phyloP scores from a whole-genome alignment of 306 rosid species.

The Vigna nakashimae region DNA sequence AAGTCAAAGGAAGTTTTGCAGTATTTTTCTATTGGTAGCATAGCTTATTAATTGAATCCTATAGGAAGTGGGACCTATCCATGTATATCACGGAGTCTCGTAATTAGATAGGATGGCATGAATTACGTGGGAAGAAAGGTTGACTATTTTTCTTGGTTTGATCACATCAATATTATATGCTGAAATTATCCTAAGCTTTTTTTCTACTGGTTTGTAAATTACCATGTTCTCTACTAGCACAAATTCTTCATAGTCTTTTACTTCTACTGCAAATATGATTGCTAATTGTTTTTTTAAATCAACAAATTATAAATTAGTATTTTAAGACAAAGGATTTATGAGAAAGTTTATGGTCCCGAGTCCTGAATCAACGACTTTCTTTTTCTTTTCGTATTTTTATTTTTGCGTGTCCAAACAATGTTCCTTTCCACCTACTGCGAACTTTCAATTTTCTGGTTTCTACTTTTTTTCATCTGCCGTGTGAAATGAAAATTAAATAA shows the following conservation, averaged over 20 bases:
- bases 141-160: background rate
- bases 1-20: background rate
- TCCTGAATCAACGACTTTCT: background rate
- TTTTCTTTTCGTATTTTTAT: background rate
- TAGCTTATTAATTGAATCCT: background rate
- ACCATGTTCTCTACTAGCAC: background rate
- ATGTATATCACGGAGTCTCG: constrained; percentile 19
- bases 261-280: constrained; percentile 35
- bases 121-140: background rate
- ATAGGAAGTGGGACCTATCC: constrained; percentile 16
- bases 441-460: background rate
- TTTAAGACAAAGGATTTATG: background rate
- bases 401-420: too few relatives aligned
- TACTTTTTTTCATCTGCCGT: background rate
- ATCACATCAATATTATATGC: constrained; percentile 27
- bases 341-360: background rate
- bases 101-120: constrained; percentile 4
- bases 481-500: background rate
- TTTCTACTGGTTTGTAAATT: background rate
- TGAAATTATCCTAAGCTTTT: background rate
- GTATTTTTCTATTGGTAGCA: background rate
- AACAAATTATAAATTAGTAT: background rate
- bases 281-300: background rate
- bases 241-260: constrained; percentile 23
- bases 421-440: background rate